Evolutionary conservation across 805 yeast species (phyloP).

Genomic region (Jamesozyma lodderae): DNA sequence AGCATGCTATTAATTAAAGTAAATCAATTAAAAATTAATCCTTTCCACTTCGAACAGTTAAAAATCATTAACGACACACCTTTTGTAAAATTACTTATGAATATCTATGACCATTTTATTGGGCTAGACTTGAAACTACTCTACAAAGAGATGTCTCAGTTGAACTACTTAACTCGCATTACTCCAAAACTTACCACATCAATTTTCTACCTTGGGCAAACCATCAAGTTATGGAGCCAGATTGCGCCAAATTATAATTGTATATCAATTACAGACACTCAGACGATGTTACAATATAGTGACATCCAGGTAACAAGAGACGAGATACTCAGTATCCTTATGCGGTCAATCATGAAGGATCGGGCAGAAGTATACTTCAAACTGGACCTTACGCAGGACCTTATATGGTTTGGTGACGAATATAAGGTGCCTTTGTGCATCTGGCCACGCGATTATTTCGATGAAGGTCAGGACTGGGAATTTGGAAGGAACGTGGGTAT

Average conservation of each 20-base stretch:
- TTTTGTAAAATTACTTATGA: constrained; percentile 9
- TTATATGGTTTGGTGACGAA: constrained; percentile 24
- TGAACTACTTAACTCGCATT: background rate
- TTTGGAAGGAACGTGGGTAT: too few relatives aligned
- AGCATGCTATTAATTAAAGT: constrained; percentile 14
- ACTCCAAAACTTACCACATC: constrained; percentile 8
- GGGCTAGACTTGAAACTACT: constrained; percentile 9
- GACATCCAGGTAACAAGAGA: constrained; percentile 13
- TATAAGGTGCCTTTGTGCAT: constrained; percentile 14
- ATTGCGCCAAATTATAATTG: constrained; percentile 25
- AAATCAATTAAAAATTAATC: constrained; percentile 14
- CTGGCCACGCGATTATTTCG: too few relatives aligned
- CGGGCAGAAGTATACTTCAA: constrained; percentile 23
- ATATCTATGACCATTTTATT: constrained; percentile 12
- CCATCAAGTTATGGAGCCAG: constrained; percentile 19
- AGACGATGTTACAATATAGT: constrained; percentile 9
- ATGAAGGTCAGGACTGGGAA: too few relatives aligned
- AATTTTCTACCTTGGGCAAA: constrained; percentile 13
- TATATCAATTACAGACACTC: constrained; percentile 21
- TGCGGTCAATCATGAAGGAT: constrained; percentile 23
- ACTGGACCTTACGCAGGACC: constrained; percentile 22
- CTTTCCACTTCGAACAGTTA: constrained; percentile 27
- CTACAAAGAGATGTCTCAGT: constrained; percentile 8
- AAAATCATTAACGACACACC: constrained; percentile 11
- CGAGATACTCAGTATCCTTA: constrained; percentile 20